Evolutionary conservation across 2,329 filamentous ascomycete species (phyloP), one percentile per base, ranked within the genome.

Genomic region (Alternaria ventricosa): DNA sequence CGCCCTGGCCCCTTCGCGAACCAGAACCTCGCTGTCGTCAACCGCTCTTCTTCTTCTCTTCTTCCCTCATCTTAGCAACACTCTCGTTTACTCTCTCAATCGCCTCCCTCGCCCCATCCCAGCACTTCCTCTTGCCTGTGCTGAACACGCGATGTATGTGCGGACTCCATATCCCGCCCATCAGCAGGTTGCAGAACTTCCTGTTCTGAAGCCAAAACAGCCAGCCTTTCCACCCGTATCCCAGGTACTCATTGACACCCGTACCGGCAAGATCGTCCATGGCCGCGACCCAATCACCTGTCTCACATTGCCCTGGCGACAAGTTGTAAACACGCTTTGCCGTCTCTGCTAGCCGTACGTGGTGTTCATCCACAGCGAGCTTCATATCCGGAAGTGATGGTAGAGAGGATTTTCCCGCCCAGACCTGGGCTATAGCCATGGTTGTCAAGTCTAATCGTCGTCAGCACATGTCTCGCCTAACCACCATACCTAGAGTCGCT

Each of bases 341-440:
- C 72, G 46, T 73, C 62, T n/a, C 60, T 47, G 61, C 76, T 65
- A 83, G n/a, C 67, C 69, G 70, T 2, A 13, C 13, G 25, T 72
- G 70, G 25, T 72, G 64, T 11, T 57, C 28, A 8, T 59, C 41
- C 1, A 73, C 66, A 3, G 60, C 64, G 3, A 20, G 15, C 3
- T 57, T 25, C 63, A 86, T 85, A 2, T 75, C 75, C 0, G 54
- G 28, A 2, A 56, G 49, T 0, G 79, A 61, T 0, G 84, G 84
- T 0, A 86, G 76, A 0, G 53, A 22, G 0, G 78, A 78, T 3
- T 72, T 75, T 1, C 80, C 82, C 5, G 78, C 76, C 80, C 81
- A 86, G 15, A 84, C 71, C 58, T 85, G 83, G 1, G 81, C 79
- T 6, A 86, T 68, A 2, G 80, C 81, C 82, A 84, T 84, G 43